phyloP scores from a whole-genome alignment of 169 alveolate genomes.

The Babesia ovata region DNA sequence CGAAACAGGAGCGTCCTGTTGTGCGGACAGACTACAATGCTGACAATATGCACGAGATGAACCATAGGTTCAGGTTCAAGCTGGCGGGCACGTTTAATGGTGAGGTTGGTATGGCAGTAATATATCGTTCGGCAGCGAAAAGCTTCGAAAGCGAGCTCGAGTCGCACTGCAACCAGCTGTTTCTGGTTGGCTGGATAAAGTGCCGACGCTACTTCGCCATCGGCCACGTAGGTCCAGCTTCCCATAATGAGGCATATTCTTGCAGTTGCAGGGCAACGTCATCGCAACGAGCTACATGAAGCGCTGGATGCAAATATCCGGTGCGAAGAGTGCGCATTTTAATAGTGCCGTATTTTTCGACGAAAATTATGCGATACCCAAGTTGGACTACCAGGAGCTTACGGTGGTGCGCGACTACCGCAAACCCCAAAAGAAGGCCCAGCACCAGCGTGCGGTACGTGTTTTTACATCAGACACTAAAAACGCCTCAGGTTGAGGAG shows the following conservation, averaged over 20 bases:
- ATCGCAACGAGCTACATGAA: slow-evolving; percentile 70
- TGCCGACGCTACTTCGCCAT: slow-evolving; percentile 63
- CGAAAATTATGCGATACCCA: slow-evolving; percentile 65
- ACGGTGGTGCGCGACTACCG: slow-evolving; percentile 69
- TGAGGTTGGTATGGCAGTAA: neutral
- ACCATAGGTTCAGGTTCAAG: slow-evolving; percentile 67
- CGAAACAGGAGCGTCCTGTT: slow-evolving; percentile 5
- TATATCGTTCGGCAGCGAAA: slow-evolving; percentile 22
- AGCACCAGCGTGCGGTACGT: slow-evolving; percentile 49
- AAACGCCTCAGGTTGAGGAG: slow-evolving; percentile 17
- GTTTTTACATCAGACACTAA: neutral
- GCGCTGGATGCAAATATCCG: slow-evolving; percentile 69
- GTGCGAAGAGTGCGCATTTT: slow-evolving; percentile 47
- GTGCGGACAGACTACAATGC: slow-evolving; percentile 54
- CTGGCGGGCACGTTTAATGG: slow-evolving; percentile 59
- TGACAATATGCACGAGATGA: slow-evolving; percentile 60
- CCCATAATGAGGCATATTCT: neutral
- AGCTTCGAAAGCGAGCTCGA: slow-evolving; percentile 65
- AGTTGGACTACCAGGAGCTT: slow-evolving; percentile 62
- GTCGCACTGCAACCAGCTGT: slow-evolving; percentile 65
- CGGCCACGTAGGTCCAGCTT: slow-evolving; percentile 59
- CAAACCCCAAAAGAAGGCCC: slow-evolving; percentile 63
- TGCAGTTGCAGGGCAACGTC: slow-evolving; percentile 68
- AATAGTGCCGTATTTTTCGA: slow-evolving; percentile 41
- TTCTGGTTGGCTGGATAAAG: slow-evolving; percentile 72